Base-by-base conservation (phyloP, 2,329 filamentous ascomycete species). In the Hypocrella siamensis region DNA sequence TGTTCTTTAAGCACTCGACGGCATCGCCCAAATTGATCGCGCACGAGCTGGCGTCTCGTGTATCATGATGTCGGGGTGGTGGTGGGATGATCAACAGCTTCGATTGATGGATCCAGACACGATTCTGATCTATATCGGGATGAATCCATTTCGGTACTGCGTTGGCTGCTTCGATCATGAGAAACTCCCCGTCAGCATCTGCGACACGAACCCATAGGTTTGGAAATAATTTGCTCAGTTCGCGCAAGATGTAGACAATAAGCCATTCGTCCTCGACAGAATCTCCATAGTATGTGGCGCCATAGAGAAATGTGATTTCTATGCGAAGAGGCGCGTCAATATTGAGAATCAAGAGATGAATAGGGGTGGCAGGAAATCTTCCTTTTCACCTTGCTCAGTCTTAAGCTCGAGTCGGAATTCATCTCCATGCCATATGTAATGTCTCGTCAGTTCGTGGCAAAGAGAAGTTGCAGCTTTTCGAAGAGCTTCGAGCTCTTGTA, bases 251-350 rank as follows among this genome's bases (percentile, higher is more conserved):
- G 56, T 86, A 93, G 15, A 96, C 86, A 37, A 96, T 77, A 5
- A 96, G 69, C 92, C 90, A 98, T 59, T 98, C 92, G 45, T 98
- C 90, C 47, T 93, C 88, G 4, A 96, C 76, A 0, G 85, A 90
- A 54, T 98, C 92, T 7, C 88, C 86, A 46, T 85, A 96, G 49
- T 88, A 81, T 1, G 84, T 90, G 31, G 65, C 63, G 15, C 88
- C 88, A 39, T 73, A 69, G 5, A 98, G 66, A 40, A 76, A 75
- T n/a, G 62, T 48, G 7, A 72, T 31, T 38, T 26, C 25, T 26
- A 10, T n/a, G n/a, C n/a, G n/a, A n/a, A n/a, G n/a, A n/a, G n/a
- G n/a, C n/a, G n/a, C n/a, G n/a, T 11, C 25, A 26, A 12, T 10
- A 12, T 26, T 7, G n/a, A 26, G 10, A 10, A 14, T 26, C 25